Evolutionary conservation across 805 yeast genomes (phyloP).

Genomic region (Candida nanaspora): DNA sequence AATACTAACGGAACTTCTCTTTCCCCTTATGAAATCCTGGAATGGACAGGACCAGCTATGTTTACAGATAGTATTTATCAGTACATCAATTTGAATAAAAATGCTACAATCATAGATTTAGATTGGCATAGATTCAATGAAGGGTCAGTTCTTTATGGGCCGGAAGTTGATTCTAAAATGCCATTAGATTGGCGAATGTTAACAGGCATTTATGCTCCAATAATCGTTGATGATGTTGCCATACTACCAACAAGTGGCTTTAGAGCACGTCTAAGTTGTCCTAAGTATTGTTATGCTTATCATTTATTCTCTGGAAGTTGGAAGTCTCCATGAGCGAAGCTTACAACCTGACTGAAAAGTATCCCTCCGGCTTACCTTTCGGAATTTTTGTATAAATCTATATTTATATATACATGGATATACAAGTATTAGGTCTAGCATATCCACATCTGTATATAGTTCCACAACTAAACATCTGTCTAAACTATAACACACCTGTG

Average conservation of each 20-base stretch:
- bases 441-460: too few relatives aligned
- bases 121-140: constrained; percentile 4
- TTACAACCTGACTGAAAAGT: background rate
- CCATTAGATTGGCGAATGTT: constrained; percentile 10
- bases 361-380: background rate
- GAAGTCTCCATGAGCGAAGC: background rate
- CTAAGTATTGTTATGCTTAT: background rate
- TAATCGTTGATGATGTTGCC: constrained; percentile 11
- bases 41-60: constrained; percentile 47
- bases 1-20: too few relatives aligned
- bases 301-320: background rate
- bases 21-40: too few relatives aligned
- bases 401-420: too few relatives aligned
- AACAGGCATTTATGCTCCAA: constrained; percentile 13
- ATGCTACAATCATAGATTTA: constrained; percentile 2
- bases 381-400: too few relatives aligned
- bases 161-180: constrained; percentile 2
- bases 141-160: constrained; percentile 10
- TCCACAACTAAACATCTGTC: too few relatives aligned
- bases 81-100: constrained; percentile 30
- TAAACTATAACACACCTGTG: too few relatives aligned
- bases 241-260: constrained; percentile 10
- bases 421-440: too few relatives aligned
- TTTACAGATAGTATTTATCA: constrained; percentile 42
- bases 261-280: constrained; percentile 1